A percentile compares a stretch with the other conserved stretches of the same genome.
phyloP scores from a whole-genome alignment of 257 asterid species.

The Fraxinus americana region DNA sequence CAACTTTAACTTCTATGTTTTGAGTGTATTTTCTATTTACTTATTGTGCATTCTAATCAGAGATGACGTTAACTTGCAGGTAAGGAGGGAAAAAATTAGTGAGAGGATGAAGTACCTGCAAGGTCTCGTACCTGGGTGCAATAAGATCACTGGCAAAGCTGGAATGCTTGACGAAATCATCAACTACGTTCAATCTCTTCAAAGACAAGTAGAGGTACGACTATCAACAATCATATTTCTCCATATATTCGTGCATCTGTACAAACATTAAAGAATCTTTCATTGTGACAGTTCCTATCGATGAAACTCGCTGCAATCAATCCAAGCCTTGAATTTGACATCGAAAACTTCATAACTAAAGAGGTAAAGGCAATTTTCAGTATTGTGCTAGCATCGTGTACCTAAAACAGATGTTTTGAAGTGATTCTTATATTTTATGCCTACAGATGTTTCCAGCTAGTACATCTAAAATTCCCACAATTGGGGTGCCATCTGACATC shows the following conservation, averaged over 20 bases:
- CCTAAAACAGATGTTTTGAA: not conserved
- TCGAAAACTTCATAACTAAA: conserved; percentile 50
- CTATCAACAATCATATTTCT: not conserved
- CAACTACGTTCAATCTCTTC: conserved; percentile 93
- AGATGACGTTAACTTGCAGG: conserved; percentile 41
- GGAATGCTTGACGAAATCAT: conserved; percentile 95
- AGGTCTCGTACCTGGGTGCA: conserved; percentile 93
- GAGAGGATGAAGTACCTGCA: conserved; percentile 90
- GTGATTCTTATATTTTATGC: not conserved
- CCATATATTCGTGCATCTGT: not conserved
- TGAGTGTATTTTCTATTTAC: not conserved
- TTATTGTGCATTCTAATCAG: not conserved
- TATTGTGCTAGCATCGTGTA: not conserved
- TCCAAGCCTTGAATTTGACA: conserved; percentile 65
- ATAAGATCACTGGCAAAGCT: conserved; percentile 87
- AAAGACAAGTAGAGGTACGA: conserved; percentile 93
- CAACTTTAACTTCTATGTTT: not conserved
- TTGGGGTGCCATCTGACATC: conserved; percentile 47
- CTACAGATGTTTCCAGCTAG: conserved; percentile 52
- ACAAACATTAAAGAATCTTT: conserved; percentile 4
- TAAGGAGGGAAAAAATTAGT: conserved; percentile 88
- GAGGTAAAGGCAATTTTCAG: conserved; percentile 49
- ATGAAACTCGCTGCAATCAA: conserved; percentile 84
- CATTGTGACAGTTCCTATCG: conserved; percentile 69
- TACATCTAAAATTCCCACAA: conserved; percentile 35